A percentile compares a stretch with the other conserved stretches of the same genome.
These are phyloP conservation scores for Peronospora belbahrii DNA, from an alignment of 352 stramenopile species.

Conservation along the genomic window DNA sequence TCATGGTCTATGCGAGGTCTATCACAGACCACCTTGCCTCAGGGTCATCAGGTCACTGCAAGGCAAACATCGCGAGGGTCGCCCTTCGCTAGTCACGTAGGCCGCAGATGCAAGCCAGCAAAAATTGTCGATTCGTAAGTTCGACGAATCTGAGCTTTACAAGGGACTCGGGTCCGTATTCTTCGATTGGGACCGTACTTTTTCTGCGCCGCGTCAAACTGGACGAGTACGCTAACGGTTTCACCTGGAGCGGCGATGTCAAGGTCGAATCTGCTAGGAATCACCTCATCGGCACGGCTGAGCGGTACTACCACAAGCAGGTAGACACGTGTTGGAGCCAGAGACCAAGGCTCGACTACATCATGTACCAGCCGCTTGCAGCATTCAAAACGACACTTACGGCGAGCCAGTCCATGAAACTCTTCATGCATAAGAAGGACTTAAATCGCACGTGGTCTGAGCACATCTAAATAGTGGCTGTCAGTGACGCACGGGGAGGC, in stretches of 20 bases:
- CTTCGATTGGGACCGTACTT: background rate
- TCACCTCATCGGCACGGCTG: background rate
- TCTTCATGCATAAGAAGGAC: background rate
- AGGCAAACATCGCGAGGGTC: too few relatives aligned
- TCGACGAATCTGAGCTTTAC: background rate
- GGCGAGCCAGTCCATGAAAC: background rate
- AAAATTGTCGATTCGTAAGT: background rate
- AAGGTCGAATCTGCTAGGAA: background rate
- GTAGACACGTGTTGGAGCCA: background rate
- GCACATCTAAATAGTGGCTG: too few relatives aligned
- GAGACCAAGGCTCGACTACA: background rate
- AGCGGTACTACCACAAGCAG: constrained; percentile 4
- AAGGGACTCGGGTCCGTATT: background rate
- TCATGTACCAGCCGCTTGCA: background rate
- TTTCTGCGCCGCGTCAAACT: background rate
- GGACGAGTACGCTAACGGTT: background rate
- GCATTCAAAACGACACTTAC: constrained; percentile 3
- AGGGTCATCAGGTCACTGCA: too few relatives aligned
- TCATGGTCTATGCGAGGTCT: too few relatives aligned
- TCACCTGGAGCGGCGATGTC: background rate
- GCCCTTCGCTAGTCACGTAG: too few relatives aligned
- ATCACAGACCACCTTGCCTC: too few relatives aligned
- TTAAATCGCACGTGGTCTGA: background rate
- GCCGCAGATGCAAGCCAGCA: background rate
- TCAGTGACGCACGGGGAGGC: too few relatives aligned